Conservation (phyloP, 2,329 filamentous ascomycete genomes). For the Fusarium staphyleae region DNA sequence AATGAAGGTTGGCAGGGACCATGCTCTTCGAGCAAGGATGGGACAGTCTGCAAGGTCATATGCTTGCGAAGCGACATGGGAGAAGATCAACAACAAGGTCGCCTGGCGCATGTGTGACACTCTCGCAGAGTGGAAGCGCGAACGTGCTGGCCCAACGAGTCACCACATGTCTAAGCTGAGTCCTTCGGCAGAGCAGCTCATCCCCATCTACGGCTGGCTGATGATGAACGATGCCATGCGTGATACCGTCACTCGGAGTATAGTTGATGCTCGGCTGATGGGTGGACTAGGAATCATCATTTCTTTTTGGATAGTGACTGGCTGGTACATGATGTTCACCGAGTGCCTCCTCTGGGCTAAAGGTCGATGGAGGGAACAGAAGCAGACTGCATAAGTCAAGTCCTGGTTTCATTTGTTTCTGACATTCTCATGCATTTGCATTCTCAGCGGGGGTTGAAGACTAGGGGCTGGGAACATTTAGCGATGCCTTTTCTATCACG, state of each 20-base stretch:
- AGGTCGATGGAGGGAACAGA: conserved; percentile 41
- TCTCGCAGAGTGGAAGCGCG: conserved; percentile 55
- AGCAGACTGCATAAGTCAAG: conserved; percentile 19
- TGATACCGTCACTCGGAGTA: conserved; percentile 44
- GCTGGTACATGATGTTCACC: conserved; percentile 58
- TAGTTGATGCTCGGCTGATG: conserved; percentile 54
- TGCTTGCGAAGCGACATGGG: conserved; percentile 72
- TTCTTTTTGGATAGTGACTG: conserved; percentile 57
- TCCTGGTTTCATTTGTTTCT: neutral
- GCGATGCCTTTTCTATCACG: conserved; percentile 8
- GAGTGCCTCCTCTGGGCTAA: conserved; percentile 53
- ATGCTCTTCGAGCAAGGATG: conserved; percentile 54
- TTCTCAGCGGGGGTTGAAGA: conserved; percentile 12
- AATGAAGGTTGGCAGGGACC: conserved; percentile 56
- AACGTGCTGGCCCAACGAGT: conserved; percentile 30
- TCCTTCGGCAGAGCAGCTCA: conserved; percentile 42
- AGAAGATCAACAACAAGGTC: conserved; percentile 74
- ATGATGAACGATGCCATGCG: conserved; percentile 51
- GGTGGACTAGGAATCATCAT: conserved; percentile 56
- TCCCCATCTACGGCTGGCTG: conserved; percentile 55
- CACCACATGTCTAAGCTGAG: conserved; percentile 22
- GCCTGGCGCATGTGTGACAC: conserved; percentile 67
- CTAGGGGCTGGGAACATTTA: conserved; percentile 1
- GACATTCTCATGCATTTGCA: conserved; percentile 9
- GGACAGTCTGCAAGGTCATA: conserved; percentile 57